These are phyloP conservation scores for Turnera subulata DNA, from an alignment of 345 rosid genomes.

Conservation along the genomic window DNA sequence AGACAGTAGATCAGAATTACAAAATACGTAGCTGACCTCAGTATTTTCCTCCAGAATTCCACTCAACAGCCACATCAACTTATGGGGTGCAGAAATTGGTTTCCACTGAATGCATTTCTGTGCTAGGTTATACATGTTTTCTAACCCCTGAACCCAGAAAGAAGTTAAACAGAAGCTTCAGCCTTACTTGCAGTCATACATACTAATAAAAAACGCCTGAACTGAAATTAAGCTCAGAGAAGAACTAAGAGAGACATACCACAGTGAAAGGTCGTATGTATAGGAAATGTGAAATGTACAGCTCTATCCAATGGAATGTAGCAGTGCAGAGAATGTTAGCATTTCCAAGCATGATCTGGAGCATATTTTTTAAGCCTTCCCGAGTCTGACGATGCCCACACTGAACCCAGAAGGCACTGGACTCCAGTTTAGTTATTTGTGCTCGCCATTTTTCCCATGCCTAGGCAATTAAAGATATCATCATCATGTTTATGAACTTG, in stretches of 20 bases:
- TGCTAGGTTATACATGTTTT: conserved; percentile 82
- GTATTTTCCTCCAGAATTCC: conserved; percentile 89
- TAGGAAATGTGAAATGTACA: conserved; percentile 70
- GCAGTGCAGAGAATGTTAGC: conserved; percentile 43
- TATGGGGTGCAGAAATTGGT: conserved; percentile 55
- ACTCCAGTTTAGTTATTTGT: conserved; percentile 74
- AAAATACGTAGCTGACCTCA: conserved; percentile 49
- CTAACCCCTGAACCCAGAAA: conserved; percentile 62
- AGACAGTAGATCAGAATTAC: background rate
- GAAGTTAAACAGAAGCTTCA: conserved; percentile 13
- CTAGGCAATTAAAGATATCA: conserved; percentile 29
- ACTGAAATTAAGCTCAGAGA: conserved; percentile 2
- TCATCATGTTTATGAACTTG: background rate
- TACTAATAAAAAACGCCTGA: background rate
- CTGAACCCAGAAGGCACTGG: conserved; percentile 82
- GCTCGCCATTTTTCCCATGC: conserved; percentile 97
- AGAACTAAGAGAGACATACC: conserved; percentile 30
- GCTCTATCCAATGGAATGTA: conserved; percentile 80
- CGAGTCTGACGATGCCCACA: conserved; percentile 78
- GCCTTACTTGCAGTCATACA: background rate
- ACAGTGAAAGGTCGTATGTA: conserved; percentile 82
- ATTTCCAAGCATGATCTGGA: conserved; percentile 87
- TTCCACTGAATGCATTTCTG: conserved; percentile 80
- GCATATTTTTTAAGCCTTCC: conserved; percentile 84
- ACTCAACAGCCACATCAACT: conserved; percentile 58